phyloP scores from a whole-genome alignment of 2,329 filamentous ascomycete species.

The Knufia petricola region DNA sequence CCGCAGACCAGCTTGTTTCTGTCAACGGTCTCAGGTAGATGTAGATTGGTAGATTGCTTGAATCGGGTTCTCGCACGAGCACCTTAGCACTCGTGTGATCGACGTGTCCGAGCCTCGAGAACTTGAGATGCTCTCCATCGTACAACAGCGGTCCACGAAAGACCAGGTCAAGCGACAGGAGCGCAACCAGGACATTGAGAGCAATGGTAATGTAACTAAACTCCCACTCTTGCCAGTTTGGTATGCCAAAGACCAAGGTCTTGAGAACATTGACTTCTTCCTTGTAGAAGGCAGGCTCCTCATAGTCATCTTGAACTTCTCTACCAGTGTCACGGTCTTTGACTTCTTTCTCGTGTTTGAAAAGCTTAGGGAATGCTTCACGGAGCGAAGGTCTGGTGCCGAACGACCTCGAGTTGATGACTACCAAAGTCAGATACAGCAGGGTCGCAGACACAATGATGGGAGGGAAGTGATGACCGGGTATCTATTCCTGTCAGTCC shows the following conservation, averaged over 20 bases:
- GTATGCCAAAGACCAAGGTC: constrained; percentile 65
- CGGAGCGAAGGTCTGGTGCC: constrained; percentile 12
- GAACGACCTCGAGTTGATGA: constrained; percentile 15
- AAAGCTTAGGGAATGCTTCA: constrained; percentile 16
- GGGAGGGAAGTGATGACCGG: constrained; percentile 29
- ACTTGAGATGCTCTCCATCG: constrained; percentile 65
- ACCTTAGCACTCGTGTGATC: constrained; percentile 71
- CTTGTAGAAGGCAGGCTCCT: constrained; percentile 53
- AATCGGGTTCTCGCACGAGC: constrained; percentile 74
- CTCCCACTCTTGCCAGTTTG: constrained; percentile 58
- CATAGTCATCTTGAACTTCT: constrained; percentile 48
- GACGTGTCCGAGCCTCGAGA: constrained; percentile 79
- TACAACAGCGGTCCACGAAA: constrained; percentile 63
- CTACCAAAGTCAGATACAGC: constrained; percentile 37
- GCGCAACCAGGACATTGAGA: constrained; percentile 61
- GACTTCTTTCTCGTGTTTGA: constrained; percentile 11
- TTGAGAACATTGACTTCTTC: constrained; percentile 50
- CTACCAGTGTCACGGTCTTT: constrained; percentile 25
- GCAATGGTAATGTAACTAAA: constrained; percentile 59
- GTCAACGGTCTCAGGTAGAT: constrained; percentile 45
- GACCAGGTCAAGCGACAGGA: constrained; percentile 66
- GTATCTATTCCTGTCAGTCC: constrained; percentile 27
- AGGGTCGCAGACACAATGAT: constrained; percentile 34
- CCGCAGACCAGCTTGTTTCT: constrained; percentile 46
- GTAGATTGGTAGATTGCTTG: constrained; percentile 62